phyloP scores from a whole-genome alignment of 352 stramenopile genomes.

The Phytophthora brassicae region DNA sequence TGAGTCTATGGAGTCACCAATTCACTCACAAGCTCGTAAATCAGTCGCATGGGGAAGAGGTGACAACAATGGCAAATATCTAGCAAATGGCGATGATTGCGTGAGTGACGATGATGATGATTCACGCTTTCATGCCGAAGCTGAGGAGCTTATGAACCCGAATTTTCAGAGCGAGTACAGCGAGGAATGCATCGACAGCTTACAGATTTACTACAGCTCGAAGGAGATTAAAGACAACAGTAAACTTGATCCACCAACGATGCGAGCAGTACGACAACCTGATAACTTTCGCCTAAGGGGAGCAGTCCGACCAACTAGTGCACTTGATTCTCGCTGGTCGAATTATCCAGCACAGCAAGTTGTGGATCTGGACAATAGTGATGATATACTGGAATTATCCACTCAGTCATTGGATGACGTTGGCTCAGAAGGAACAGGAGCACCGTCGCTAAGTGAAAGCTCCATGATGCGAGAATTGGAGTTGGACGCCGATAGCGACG shows the following conservation, averaged over 20 bases:
- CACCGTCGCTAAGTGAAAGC: slow-evolving; percentile 51
- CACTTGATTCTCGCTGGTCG: slow-evolving; percentile 7
- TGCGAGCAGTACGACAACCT: slow-evolving; percentile 9
- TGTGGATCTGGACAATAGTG: slow-evolving; percentile 17
- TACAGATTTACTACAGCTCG: slow-evolving; percentile 67
- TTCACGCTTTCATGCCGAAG: slow-evolving; percentile 51
- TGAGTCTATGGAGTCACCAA: not conserved
- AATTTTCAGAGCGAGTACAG: slow-evolving; percentile 84
- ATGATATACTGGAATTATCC: slow-evolving; percentile 27
- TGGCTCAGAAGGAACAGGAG: slow-evolving; percentile 23
- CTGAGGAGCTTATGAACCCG: slow-evolving; percentile 72
- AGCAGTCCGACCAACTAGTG: not conserved
- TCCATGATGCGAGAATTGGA: slow-evolving; percentile 60
- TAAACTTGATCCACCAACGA: slow-evolving; percentile 2
- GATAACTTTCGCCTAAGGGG: slow-evolving; percentile 6
- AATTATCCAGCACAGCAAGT: slow-evolving; percentile 2
- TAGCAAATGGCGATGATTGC: not conserved
- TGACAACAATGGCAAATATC: slow-evolving; percentile 5
- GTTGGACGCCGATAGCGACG: slow-evolving; percentile 54
- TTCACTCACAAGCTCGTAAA: slow-evolving; percentile 19
- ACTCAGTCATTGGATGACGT: slow-evolving; percentile 35
- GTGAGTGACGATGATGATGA: slow-evolving; percentile 35
- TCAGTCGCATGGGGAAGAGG: slow-evolving; percentile 18
- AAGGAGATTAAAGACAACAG: slow-evolving; percentile 27
- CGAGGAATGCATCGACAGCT: slow-evolving; percentile 77